Evolutionary conservation across 768 basidiomycete genomes (phyloP), one percentile per base, ranked within the genome.

Genomic region (Daedaleopsis nitida): DNA sequence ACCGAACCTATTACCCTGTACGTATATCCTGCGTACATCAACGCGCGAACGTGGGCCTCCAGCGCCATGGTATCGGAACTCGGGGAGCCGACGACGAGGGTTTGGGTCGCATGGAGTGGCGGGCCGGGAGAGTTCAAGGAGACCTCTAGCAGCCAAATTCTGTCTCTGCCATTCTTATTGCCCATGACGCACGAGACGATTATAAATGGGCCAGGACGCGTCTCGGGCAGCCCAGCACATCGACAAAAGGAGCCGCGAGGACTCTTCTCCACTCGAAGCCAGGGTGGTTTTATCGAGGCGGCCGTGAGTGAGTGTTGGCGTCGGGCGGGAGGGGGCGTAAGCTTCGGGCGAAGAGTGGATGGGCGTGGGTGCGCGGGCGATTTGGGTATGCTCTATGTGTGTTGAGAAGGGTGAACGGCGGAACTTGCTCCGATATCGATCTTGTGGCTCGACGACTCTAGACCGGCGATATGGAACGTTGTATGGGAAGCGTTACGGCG

Each of bases 1-100:
- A 21, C 38, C 42, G 12, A 49, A n/a, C 13, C 23, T 23, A 37
- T 14, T 34, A n/a, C 10, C 14, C 37, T 48, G 45, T 60, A 62
- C 60, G 52, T 53, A 57, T 55, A 45, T 34, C 47, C 23, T n/a
- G 42, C 27, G 37, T 17, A 24, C 23, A 49, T 56, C 43, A 37
- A 17, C 39, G 39, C 39, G 39, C 52, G 38, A 45, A 57, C 21
- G 51, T 45, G 27, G 27, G 14, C 19, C 60, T 55, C 17, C 51
- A 52, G 32, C 24, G 19, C 48, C 56, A 50, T 50, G 57, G 57
- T 17, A 23, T 59, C 62, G 57, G 58, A 39, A 52, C 32, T n/a
- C 57, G 62, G 57, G 57, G 62, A 55, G 54, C 48, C 59, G 55
- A 44, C 47, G 56, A 52, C 55, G 49, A 19, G 64, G 62, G 43